Evolutionary conservation across 75 land plant genomes (phyloP).

Genomic region (Cunninghamia lanceolata): DNA sequence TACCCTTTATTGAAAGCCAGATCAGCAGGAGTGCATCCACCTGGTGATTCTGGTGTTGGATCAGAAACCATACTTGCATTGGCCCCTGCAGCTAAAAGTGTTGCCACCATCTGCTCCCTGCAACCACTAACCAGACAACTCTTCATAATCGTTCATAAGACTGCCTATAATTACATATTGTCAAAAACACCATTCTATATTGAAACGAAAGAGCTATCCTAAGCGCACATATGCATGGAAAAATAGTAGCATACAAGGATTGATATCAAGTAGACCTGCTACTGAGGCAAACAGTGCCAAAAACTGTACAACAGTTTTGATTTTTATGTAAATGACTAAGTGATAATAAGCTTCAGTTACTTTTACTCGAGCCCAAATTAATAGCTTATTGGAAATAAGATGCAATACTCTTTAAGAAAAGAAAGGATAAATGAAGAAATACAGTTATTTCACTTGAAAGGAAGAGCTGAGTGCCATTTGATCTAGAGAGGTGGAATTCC

Average conservation of each 20-base stretch:
- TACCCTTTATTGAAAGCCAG: slow-evolving; percentile 55
- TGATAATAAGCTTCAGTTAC: no score
- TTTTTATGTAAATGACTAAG: no score
- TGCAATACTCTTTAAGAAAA: no score
- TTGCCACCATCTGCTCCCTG: slow-evolving; percentile 76
- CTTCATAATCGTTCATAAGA: background rate
- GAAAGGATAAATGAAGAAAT: no score
- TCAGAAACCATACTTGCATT: slow-evolving; percentile 72
- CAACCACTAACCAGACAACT: slow-evolving; percentile 1
- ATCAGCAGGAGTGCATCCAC: slow-evolving; percentile 71
- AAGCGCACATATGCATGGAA: background rate
- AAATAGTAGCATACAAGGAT: background rate
- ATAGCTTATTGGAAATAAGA: no score
- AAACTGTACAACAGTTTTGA: background rate
- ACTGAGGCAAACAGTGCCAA: background rate
- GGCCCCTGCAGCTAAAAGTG: slow-evolving; percentile 67
- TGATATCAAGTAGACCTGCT: background rate
- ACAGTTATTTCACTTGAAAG: background rate
- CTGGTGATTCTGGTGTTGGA: slow-evolving; percentile 62
- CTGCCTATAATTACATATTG: background rate
- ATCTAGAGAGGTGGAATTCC: background rate
- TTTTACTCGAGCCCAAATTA: no score
- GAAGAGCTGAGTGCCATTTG: background rate
- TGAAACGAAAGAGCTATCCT: background rate
- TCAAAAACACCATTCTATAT: background rate